Conservation (phyloP, 2,329 filamentous ascomycete species). For the Phialophora chinensis region DNA sequence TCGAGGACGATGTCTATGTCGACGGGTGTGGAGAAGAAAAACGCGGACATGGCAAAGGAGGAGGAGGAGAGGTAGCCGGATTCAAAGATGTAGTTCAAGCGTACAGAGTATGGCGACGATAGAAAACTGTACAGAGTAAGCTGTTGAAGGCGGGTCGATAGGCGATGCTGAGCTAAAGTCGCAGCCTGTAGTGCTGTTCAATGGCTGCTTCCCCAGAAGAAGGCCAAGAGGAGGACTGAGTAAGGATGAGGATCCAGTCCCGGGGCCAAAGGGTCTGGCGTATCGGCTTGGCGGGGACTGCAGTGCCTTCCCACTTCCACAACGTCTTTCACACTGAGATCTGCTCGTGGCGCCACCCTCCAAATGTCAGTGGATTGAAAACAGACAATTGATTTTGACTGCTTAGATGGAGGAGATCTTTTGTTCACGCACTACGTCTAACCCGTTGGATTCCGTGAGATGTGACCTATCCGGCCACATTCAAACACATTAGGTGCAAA, state of each 20-base stretch:
- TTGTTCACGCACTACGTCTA: no score
- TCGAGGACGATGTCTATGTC: constrained; percentile 99
- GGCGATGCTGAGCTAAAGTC: neutral
- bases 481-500: no score
- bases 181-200: neutral
- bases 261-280: no score
- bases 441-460: no score
- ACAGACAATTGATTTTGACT: no score
- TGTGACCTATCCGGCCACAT: no score
- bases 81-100: neutral
- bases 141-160: neutral
- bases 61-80: constrained; percentile 1
- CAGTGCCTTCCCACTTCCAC: no score
- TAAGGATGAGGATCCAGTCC: neutral
- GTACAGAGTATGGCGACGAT: neutral
- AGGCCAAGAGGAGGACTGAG: neutral
- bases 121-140: neutral
- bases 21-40: constrained; percentile 97
- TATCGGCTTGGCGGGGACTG: no score
- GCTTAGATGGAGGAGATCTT: no score
- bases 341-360: no score
- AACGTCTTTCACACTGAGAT: no score
- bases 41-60: constrained; percentile 78
- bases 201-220: neutral
- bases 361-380: no score